A percentile compares a stretch with the other conserved stretches of the same genome.
These are phyloP conservation scores for Citrus hindsii DNA, from an alignment of 345 rosid species.

Conservation along the genomic window DNA sequence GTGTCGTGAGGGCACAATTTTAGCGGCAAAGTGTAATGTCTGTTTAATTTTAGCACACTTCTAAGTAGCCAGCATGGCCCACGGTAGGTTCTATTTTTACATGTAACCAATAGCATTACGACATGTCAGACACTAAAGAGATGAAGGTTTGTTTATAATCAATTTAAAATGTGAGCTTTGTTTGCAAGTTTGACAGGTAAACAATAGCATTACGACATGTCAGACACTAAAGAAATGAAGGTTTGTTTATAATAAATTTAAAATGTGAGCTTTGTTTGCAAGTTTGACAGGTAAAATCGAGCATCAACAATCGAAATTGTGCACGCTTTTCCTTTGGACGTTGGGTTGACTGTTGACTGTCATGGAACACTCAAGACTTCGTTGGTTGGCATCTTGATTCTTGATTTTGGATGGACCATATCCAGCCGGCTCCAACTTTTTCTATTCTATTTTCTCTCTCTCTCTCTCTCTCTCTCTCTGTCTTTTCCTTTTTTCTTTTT, in stretches of 20 bases:
- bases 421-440: neutral
- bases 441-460: too few relatives aligned
- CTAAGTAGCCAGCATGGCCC: neutral
- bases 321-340: neutral
- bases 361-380: neutral
- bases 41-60: neutral
- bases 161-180: too few relatives aligned
- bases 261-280: too few relatives aligned
- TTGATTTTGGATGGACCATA: too few relatives aligned
- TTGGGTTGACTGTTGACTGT: neutral
- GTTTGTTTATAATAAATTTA: neutral
- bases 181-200: neutral
- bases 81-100: neutral
- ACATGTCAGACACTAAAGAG: neutral
- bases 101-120: neutral
- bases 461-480: accelerated
- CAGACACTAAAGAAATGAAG: neutral
- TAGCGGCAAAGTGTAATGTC: constrained; percentile 17
- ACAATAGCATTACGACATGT: neutral
- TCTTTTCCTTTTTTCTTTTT: too few relatives aligned
- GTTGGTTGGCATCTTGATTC: neutral
- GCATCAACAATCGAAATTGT: neutral
- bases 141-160: neutral
- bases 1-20: constrained; percentile 65
- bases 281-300: neutral